Percentiles rank a stretch among this genome's conserved stretches.
Conservation (phyloP, 805 yeast species). For the Myxozyma geophila region DNA sequence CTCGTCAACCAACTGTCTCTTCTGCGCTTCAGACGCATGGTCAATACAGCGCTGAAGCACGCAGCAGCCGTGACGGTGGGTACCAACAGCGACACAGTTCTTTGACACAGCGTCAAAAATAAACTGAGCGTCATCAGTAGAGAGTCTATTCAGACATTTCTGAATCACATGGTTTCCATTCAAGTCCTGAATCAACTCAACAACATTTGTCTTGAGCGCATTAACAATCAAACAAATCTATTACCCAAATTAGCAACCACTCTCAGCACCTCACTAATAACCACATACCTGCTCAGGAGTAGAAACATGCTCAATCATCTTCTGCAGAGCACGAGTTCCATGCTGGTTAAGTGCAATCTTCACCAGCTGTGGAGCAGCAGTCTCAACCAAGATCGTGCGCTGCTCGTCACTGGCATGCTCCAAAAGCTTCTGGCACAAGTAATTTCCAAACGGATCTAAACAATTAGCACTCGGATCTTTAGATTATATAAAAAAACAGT, state of each 20-base stretch:
- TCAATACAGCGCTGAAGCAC: slow-evolving; percentile 94
- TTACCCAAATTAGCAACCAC: not conserved
- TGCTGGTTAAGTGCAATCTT: slow-evolving; percentile 89
- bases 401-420: slow-evolving; percentile 75
- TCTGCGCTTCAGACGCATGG: slow-evolving; percentile 75
- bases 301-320: slow-evolving; percentile 79
- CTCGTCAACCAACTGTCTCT: slow-evolving; percentile 64
- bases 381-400: slow-evolving; percentile 67
- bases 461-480: not conserved
- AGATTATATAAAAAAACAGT: not conserved
- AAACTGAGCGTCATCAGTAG: slow-evolving; percentile 75
- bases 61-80: slow-evolving; percentile 97
- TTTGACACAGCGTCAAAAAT: slow-evolving; percentile 82
- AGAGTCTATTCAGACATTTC: slow-evolving; percentile 78
- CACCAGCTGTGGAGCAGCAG: slow-evolving; percentile 73
- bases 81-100: slow-evolving; percentile 79
- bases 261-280: not conserved
- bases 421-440: slow-evolving; percentile 84
- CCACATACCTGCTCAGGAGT: slow-evolving; percentile 62
- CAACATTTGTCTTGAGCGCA: slow-evolving; percentile 71
- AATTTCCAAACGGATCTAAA: slow-evolving; percentile 96
- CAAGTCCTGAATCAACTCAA: slow-evolving; percentile 78
- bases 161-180: slow-evolving; percentile 98
- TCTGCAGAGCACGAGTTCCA: slow-evolving; percentile 95
- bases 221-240: slow-evolving; percentile 59